Evolutionary conservation across 2,329 filamentous ascomycete genomes (phyloP).

Genomic region (Raffaelea deltoideospora): DNA sequence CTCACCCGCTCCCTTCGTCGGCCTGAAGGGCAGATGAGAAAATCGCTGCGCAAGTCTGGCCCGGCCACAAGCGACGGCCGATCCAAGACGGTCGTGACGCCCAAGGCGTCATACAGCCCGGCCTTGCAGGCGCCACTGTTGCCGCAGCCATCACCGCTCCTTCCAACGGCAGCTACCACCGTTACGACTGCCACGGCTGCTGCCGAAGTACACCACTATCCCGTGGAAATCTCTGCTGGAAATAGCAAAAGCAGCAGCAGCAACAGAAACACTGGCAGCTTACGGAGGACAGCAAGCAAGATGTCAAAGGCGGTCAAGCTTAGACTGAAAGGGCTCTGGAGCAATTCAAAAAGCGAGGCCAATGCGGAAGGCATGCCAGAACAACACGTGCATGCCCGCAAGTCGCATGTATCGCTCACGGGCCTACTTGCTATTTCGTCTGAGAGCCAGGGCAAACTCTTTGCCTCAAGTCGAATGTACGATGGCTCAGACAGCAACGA

Average conservation of each 20-base stretch:
- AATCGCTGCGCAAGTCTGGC: conserved; percentile 5
- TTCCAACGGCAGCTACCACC: not conserved
- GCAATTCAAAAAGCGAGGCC: conserved; percentile 6
- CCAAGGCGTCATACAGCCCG: too few species aligned
- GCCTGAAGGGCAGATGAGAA: conserved; percentile 3
- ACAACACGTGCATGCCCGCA: conserved; percentile 36
- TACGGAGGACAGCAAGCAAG: conserved; percentile 8
- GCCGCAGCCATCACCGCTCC: too few species aligned
- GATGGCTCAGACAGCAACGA: conserved; percentile 3
- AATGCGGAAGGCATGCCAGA: conserved; percentile 14
- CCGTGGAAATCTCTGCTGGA: too few species aligned
- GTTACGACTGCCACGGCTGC: not conserved
- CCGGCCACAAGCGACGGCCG: not conserved
- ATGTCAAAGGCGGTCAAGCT: conserved; percentile 6
- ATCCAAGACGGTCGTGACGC: too few species aligned
- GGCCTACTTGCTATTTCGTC: too few species aligned
- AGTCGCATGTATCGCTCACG: conserved; percentile 10
- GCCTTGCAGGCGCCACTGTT: too few species aligned
- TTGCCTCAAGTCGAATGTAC: too few species aligned
- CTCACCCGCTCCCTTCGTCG: too few species aligned
- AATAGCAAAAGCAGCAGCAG: not conserved
- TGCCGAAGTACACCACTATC: too few species aligned
- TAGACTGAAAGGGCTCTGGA: conserved; percentile 7
- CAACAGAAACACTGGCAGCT: conserved; percentile 2
- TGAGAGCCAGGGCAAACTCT: too few species aligned